A percentile compares a stretch with the other conserved stretches of the same genome.
phyloP scores from a whole-genome alignment of 495 filamentous ascomycete genomes.

The Penicillium dipodomyicola region DNA sequence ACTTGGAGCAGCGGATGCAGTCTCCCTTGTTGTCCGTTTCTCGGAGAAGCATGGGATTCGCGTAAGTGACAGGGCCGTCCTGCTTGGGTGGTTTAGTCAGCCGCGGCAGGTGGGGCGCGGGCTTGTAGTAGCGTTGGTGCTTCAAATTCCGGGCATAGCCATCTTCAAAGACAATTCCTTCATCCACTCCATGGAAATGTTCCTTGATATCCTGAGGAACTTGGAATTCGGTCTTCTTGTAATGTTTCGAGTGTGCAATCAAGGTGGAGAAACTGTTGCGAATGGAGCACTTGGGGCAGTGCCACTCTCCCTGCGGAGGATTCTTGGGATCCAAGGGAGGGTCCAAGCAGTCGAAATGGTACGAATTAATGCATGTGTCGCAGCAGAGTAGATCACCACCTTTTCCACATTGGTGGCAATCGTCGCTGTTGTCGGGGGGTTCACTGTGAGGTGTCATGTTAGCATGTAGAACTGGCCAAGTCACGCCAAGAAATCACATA shows the following conservation, averaged over 20 bases:
- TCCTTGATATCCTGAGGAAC: slow-evolving; percentile 67
- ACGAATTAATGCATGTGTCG: slow-evolving; percentile 82
- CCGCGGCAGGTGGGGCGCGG: slow-evolving; percentile 30
- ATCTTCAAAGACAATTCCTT: slow-evolving; percentile 11
- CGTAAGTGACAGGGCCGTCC: slow-evolving; percentile 16
- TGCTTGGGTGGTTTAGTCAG: slow-evolving; percentile 29
- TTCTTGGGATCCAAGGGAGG: slow-evolving; percentile 66
- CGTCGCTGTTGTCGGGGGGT: slow-evolving; percentile 72
- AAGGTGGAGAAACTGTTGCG: slow-evolving; percentile 57
- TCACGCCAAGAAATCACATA: slow-evolving; percentile 13
- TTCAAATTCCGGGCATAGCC: slow-evolving; percentile 11
- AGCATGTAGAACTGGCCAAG: slow-evolving; percentile 9
- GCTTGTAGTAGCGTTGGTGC: slow-evolving; percentile 20
- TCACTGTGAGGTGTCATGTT: slow-evolving; percentile 28
- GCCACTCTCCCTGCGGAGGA: slow-evolving; percentile 74
- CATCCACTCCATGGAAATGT: slow-evolving; percentile 35
- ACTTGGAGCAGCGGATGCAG: slow-evolving; percentile 66
- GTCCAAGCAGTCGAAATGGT: slow-evolving; percentile 82
- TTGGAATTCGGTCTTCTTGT: slow-evolving; percentile 68
- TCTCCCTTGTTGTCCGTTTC: slow-evolving; percentile 67
- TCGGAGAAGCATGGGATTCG: slow-evolving; percentile 47
- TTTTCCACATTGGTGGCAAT: slow-evolving; percentile 76
- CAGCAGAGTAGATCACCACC: slow-evolving; percentile 88
- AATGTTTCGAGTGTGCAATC: slow-evolving; percentile 56
- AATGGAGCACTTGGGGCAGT: slow-evolving; percentile 70